A percentile compares a stretch with the other conserved stretches of the same genome.
Conservation (phyloP, 1,284 basidiomycete genomes). For the Puccinia sorghi region DNA sequence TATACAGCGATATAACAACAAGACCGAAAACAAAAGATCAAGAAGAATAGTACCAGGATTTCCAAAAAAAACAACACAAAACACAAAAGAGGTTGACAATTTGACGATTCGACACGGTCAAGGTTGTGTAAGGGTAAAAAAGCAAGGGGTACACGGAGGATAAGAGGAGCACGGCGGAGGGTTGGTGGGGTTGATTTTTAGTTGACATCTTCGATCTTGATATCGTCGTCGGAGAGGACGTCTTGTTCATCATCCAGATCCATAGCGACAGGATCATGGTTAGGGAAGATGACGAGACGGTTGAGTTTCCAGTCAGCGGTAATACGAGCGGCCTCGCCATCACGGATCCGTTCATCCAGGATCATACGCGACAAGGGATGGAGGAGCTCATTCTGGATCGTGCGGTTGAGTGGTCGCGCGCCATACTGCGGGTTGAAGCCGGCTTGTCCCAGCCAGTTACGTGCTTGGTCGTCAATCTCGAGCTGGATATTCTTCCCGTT, state of each 20-base stretch:
- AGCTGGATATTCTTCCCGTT: slow-evolving; percentile 74
- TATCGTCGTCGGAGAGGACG: slow-evolving; percentile 62
- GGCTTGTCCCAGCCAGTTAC: slow-evolving; percentile 76
- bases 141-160: background rate
- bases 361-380: slow-evolving; percentile 88
- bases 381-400: slow-evolving; percentile 88
- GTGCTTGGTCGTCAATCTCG: slow-evolving; percentile 73
- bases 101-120: no score
- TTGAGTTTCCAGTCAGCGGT: slow-evolving; percentile 82
- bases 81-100: no score
- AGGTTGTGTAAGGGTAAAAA: background rate
- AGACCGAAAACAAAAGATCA: no score
- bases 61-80: no score
- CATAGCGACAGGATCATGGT: slow-evolving; percentile 67
- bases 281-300: slow-evolving; percentile 75
- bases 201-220: slow-evolving; percentile 78
- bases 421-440: slow-evolving; percentile 72
- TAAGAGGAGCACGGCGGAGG: no score
- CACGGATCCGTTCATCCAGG: slow-evolving; percentile 77
- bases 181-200: no score
- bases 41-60: no score
- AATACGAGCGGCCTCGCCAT: slow-evolving; percentile 75
- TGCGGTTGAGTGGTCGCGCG: slow-evolving; percentile 85
- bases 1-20: no score
- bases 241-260: slow-evolving; percentile 68